Conservation (phyloP, 345 rosid species). For the Viola odorata region DNA sequence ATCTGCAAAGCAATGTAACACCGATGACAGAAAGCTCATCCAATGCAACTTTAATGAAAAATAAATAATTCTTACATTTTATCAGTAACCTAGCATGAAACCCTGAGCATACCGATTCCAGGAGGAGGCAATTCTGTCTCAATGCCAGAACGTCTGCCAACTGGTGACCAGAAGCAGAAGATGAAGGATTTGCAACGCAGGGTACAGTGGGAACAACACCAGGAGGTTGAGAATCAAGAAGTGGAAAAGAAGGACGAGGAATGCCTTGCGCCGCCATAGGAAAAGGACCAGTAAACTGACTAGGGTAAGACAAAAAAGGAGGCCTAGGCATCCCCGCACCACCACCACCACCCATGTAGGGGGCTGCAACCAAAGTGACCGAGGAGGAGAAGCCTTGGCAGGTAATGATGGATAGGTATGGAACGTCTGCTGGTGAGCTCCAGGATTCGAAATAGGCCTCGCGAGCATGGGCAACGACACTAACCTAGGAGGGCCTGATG, state of each 20-base stretch:
- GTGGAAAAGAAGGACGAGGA: slow-evolving; percentile 36
- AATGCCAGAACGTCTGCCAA: slow-evolving; percentile 18
- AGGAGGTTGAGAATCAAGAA: slow-evolving; percentile 61
- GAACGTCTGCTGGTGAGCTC: slow-evolving; percentile 51
- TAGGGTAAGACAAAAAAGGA: slow-evolving; percentile 50
- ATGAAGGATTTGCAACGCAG: slow-evolving; percentile 33
- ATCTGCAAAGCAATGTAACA: slow-evolving; percentile 54
- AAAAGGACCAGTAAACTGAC: slow-evolving; percentile 39
- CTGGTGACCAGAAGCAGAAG: neutral
- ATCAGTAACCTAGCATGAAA: slow-evolving; percentile 67
- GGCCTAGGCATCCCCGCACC: slow-evolving; percentile 36
- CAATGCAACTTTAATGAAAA: slow-evolving; percentile 31
- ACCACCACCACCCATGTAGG: slow-evolving; percentile 49
- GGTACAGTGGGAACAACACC: slow-evolving; percentile 45
- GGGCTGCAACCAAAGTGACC: slow-evolving; percentile 75
- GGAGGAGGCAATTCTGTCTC: slow-evolving; percentile 50
- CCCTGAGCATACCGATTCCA: slow-evolving; percentile 80
- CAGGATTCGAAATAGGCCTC: slow-evolving; percentile 26
- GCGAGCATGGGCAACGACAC: too few relatives aligned
- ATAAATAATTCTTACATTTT: slow-evolving; percentile 3
- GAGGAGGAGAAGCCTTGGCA: slow-evolving; percentile 52
- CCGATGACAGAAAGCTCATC: slow-evolving; percentile 35
- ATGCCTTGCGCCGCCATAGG: slow-evolving; percentile 42
- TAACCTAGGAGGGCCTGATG: too few relatives aligned
- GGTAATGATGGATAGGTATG: slow-evolving; percentile 58